Percentiles rank a stretch among this genome's conserved stretches.
Evolutionary conservation across 176 grass and related monocot species (phyloP).

Genomic region (Aegilops tauschii): DNA sequence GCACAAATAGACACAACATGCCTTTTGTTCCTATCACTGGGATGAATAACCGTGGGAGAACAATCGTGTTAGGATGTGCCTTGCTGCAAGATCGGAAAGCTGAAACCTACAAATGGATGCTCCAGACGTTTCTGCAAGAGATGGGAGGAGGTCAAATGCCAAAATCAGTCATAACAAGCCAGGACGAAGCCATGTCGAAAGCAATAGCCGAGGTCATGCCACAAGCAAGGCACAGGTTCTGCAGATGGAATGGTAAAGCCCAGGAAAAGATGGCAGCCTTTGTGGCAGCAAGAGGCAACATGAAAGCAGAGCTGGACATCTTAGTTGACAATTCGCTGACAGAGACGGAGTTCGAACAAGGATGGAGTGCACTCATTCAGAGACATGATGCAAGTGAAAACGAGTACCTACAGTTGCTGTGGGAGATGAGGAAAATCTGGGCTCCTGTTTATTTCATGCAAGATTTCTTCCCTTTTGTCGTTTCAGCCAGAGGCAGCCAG

Average conservation of each 20-base stretch:
- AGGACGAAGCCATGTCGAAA: conserved; percentile 4
- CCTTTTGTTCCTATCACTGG: conserved; percentile 19
- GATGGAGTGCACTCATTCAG: conserved; percentile 4
- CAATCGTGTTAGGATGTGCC: conserved; percentile 3
- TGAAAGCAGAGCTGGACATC: background rate
- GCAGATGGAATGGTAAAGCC: conserved; percentile 5
- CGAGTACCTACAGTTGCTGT: background rate
- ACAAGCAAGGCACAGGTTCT: background rate
- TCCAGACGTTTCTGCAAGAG: background rate
- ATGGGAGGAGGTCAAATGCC: conserved; percentile 14
- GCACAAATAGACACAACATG: background rate
- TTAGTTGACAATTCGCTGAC: background rate
- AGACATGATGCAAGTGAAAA: conserved; percentile 9
- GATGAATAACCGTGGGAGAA: conserved; percentile 1
- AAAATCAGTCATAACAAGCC: background rate
- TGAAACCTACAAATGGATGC: conserved; percentile 20
- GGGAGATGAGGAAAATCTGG: conserved; percentile 11
- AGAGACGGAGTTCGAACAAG: background rate
- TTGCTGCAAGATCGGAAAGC: background rate
- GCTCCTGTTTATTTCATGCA: conserved; percentile 11
- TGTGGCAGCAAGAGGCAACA: background rate
- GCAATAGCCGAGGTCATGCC: conserved; percentile 12
- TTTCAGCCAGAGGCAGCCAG: conserved; percentile 5
- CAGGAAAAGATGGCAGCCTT: background rate
- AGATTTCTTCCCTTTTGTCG: conserved; percentile 1